phyloP scores from a whole-genome alignment of 2,329 filamentous ascomycete genomes.

The Trichoderma guizhouense region DNA sequence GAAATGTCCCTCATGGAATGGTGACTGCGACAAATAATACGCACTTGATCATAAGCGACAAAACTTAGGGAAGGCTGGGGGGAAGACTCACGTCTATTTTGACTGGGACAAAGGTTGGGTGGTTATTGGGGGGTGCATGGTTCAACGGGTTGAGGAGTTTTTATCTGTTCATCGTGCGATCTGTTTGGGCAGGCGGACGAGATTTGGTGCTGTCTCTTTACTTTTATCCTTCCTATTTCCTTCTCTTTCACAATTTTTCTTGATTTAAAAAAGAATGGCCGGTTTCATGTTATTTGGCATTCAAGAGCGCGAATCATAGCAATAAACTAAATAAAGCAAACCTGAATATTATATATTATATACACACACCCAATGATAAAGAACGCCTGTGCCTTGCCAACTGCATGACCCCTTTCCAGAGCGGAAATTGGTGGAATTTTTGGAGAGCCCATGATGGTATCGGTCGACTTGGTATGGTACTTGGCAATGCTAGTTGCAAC shows the following conservation, averaged over 20 bases:
- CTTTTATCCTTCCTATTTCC: not conserved
- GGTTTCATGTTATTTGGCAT: not conserved
- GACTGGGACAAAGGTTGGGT: not conserved
- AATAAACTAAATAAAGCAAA: slow-evolving; percentile 2
- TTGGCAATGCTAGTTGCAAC: not conserved
- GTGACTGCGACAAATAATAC: not conserved
- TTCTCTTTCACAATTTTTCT: not conserved
- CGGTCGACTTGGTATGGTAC: not conserved
- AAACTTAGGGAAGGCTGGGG: not conserved
- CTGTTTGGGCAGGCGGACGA: not conserved
- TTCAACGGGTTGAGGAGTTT: not conserved
- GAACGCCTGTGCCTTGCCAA: not conserved
- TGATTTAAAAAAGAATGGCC: not conserved
- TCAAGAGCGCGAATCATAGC: not conserved
- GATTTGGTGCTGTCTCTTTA: not conserved
- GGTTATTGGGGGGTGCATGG: not conserved
- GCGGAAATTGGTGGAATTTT: not conserved
- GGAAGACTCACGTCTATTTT: slow-evolving; percentile 2
- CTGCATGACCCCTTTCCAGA: not conserved
- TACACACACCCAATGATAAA: not conserved
- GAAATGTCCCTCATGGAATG: not conserved
- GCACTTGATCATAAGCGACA: not conserved
- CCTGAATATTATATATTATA: not conserved
- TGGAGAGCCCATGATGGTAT: not conserved
- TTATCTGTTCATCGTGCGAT: not conserved